These are phyloP conservation scores for Adansonia madagascariensis DNA, from an alignment of 441 rosid species.

Conservation along the genomic window DNA sequence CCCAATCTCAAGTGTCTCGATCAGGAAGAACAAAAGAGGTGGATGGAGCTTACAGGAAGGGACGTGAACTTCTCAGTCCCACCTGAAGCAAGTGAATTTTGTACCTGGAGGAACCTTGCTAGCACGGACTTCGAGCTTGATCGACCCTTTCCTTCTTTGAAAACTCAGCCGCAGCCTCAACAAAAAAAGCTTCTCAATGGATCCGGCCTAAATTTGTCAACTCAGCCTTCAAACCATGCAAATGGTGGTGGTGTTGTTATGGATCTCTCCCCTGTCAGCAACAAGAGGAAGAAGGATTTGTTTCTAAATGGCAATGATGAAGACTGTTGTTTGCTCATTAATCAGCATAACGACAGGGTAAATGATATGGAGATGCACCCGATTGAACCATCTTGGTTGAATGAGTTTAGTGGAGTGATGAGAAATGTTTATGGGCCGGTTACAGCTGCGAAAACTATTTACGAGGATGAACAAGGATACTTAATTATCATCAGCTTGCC, in stretches of 20 bases:
- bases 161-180: conserved; percentile 47
- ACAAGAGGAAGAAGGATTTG: conserved; percentile 63
- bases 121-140: conserved; percentile 66
- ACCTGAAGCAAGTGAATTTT: conserved; percentile 63
- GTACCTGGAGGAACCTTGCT: conserved; percentile 67
- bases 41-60: conserved; percentile 71
- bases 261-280: conserved; percentile 57
- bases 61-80: conserved; percentile 61
- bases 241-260: conserved; percentile 45
- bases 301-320: conserved; percentile 54
- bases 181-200: conserved; percentile 63
- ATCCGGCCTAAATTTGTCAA: conserved; percentile 61
- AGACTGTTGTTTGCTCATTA: conserved; percentile 52
- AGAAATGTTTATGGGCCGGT: conserved; percentile 59
- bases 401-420: conserved; percentile 68
- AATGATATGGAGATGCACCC: conserved; percentile 49
- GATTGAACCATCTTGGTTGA: conserved; percentile 53
- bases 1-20: conserved; percentile 61
- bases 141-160: conserved; percentile 49
- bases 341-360: conserved; percentile 44
- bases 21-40: conserved; percentile 69
- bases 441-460: conserved; percentile 68
- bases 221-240: conserved; percentile 45
- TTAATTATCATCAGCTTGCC: conserved; percentile 66
- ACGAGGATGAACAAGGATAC: conserved; percentile 66